Percentiles rank a stretch among this genome's conserved stretches.
phyloP scores from a whole-genome alignment of 805 yeast genomes.

The Barnettozyma botsteinii region DNA sequence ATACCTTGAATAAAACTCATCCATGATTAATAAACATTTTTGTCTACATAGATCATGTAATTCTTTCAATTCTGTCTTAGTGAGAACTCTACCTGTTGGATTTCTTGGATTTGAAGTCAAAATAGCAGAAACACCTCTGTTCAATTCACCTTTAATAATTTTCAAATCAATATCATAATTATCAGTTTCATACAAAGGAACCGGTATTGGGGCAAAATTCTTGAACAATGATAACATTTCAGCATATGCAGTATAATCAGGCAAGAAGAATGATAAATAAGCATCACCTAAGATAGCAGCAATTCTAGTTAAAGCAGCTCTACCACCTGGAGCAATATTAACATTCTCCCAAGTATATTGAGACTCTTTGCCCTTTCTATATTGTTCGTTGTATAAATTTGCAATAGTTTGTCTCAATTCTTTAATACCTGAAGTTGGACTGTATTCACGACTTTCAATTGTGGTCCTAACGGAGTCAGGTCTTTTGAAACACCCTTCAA shows the following conservation, averaged over 20 bases:
- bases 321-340: constrained; percentile 59
- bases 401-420: constrained; percentile 55
- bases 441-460: constrained; percentile 47
- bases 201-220: constrained; percentile 59
- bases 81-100: constrained; percentile 53
- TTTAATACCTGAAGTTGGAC: constrained; percentile 54
- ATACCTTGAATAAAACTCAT: constrained; percentile 56
- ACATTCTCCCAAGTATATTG: constrained; percentile 56
- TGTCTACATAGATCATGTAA: constrained; percentile 48
- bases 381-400: constrained; percentile 47
- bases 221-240: constrained; percentile 59
- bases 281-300: constrained; percentile 57
- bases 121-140: constrained; percentile 52
- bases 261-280: constrained; percentile 52
- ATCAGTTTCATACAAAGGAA: constrained; percentile 51
- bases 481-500: constrained; percentile 52
- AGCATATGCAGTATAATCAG: constrained; percentile 61
- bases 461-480: constrained; percentile 44
- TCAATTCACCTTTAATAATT: constrained; percentile 44
- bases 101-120: constrained; percentile 58
- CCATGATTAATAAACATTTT: constrained; percentile 54
- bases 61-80: constrained; percentile 39
- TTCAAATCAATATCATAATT: constrained; percentile 51
- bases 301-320: constrained; percentile 57
- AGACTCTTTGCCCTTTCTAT: constrained; percentile 42